Evolutionary conservation across 257 asterid genomes (phyloP).

Genomic region (Primulina eburnea): DNA sequence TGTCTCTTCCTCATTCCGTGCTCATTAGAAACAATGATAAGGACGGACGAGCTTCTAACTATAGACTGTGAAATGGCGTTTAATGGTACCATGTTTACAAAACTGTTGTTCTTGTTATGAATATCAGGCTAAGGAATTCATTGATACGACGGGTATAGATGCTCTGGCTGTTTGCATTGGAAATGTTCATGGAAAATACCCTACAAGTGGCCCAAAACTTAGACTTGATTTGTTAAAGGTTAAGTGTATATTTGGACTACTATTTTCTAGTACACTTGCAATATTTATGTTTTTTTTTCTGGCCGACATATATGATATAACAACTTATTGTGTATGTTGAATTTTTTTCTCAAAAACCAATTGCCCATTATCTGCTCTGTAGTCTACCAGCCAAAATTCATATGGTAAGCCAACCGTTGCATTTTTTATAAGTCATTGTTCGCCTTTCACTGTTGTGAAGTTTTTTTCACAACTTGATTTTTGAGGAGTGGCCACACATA

Average conservation of each 20-base stretch:
- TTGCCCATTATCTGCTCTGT: neutral
- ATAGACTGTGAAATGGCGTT: constrained; percentile 6
- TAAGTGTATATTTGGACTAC: constrained; percentile 22
- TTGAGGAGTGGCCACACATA: neutral
- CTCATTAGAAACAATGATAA: neutral
- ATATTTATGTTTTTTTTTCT: neutral
- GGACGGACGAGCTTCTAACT: neutral
- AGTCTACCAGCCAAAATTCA: neutral
- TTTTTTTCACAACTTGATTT: neutral
- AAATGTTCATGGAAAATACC: constrained; percentile 94
- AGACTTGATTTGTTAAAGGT: constrained; percentile 95
- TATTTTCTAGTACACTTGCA: constrained; percentile 3
- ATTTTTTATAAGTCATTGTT: neutral
- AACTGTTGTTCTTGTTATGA: constrained; percentile 14
- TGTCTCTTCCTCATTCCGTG: neutral
- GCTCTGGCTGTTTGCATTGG: constrained; percentile 98
- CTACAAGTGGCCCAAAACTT: constrained; percentile 79
- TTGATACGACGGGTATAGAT: constrained; percentile 78
- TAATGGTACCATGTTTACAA: constrained; percentile 16
- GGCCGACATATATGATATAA: neutral
- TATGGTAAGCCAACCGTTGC: neutral
- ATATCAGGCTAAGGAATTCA: constrained; percentile 89
- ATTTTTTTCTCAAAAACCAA: neutral
- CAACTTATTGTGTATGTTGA: neutral
- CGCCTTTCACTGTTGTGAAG: neutral